These are phyloP conservation scores for Ambrosia trifida DNA, from an alignment of 129 eudicot genomes.

Conservation along the genomic window DNA sequence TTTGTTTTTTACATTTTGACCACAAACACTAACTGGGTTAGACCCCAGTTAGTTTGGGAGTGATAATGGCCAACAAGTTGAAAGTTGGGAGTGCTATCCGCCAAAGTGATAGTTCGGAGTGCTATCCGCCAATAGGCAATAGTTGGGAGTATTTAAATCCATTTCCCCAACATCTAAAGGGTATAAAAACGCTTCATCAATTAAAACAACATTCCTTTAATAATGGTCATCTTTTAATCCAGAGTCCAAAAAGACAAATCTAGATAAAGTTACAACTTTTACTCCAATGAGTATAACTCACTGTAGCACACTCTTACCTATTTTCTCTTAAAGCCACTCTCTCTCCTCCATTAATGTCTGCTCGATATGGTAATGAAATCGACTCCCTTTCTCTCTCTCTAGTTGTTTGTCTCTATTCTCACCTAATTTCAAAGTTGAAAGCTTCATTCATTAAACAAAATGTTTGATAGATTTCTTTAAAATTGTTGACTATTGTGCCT, in stretches of 20 bases:
- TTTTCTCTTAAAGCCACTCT: conserved; percentile 29
- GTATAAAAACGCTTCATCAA: conserved; percentile 35
- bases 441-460: conserved; percentile 15
- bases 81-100: too few species aligned
- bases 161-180: too few species aligned
- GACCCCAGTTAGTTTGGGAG: too few species aligned
- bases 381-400: conserved; percentile 23
- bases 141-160: too few species aligned
- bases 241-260: conserved; percentile 21
- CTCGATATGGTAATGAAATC: conserved; percentile 19
- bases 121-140: too few species aligned
- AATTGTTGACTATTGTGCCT: not conserved
- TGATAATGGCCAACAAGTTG: too few species aligned
- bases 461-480: conserved; percentile 13
- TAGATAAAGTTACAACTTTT: conserved; percentile 19
- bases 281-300: not conserved
- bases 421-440: conserved; percentile 30
- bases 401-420: conserved; percentile 11
- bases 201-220: conserved; percentile 25
- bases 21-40: too few species aligned
- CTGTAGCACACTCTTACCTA: not conserved
- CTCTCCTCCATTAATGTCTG: conserved; percentile 31
- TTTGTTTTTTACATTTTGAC: too few species aligned
- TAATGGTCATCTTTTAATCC: conserved; percentile 30
- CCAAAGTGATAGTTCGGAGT: too few species aligned